Percentiles rank a stretch among this genome's conserved stretches.
Conservation (phyloP, 208 protist species). For the Trypanosoma grayi region DNA sequence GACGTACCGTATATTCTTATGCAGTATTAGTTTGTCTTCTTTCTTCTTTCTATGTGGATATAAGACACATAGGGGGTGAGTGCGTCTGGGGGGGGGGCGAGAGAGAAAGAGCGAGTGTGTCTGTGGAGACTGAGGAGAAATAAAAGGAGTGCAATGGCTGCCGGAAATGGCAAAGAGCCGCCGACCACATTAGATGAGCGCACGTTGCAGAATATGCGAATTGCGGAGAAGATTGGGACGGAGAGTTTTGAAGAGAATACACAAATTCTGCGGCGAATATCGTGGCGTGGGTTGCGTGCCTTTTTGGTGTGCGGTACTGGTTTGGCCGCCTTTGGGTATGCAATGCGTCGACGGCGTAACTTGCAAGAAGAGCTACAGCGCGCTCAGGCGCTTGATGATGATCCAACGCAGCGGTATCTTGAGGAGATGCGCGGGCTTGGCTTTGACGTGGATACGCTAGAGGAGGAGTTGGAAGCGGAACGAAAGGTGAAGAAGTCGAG, state of each 20-base stretch:
- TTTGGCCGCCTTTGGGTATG: slow-evolving; percentile 44
- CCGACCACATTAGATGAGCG: slow-evolving; percentile 34
- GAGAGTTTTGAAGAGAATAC: slow-evolving; percentile 80
- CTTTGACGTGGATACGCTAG: slow-evolving; percentile 81
- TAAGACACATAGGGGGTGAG: too few species aligned
- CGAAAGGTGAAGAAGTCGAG: slow-evolving; percentile 18
- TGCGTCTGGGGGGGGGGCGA: too few species aligned
- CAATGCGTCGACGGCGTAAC: slow-evolving; percentile 33
- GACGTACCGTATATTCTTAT: too few species aligned
- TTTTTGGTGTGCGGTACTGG: slow-evolving; percentile 60
- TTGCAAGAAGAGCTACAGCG: background rate
- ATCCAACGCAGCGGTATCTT: slow-evolving; percentile 71
- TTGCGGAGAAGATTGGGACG: slow-evolving; percentile 55
- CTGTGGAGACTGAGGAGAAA: background rate
- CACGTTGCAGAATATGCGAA: slow-evolving; percentile 45
- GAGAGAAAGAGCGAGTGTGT: too few species aligned
- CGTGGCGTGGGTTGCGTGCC: slow-evolving; percentile 60
- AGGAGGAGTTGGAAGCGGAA: slow-evolving; percentile 67
- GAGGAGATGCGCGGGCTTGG: slow-evolving; percentile 80
- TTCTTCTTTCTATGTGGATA: too few species aligned
- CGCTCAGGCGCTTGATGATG: slow-evolving; percentile 11
- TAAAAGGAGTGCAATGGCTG: background rate
- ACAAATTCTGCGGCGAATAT: slow-evolving; percentile 60
- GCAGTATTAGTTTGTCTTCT: too few species aligned
- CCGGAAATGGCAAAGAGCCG: background rate